phyloP scores from a whole-genome alignment of 805 yeast genomes.

The Wickerhamiella occidentalis region DNA sequence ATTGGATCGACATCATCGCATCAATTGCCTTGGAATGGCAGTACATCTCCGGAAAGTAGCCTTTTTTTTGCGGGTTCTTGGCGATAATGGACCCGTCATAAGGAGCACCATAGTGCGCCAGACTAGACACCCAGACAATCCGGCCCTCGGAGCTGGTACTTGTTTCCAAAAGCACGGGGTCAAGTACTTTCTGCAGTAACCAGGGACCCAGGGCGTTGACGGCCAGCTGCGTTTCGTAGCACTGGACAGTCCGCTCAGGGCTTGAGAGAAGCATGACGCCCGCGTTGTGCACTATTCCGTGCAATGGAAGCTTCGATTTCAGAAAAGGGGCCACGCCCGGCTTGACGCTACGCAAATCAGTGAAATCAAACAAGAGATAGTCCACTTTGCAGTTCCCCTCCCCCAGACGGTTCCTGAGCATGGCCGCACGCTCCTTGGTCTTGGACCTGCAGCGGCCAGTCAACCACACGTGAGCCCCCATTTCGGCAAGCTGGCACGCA shows the following conservation, averaged over 20 bases:
- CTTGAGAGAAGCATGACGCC: conserved; percentile 30
- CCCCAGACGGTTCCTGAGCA: conserved; percentile 23
- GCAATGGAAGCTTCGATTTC: conserved; percentile 23
- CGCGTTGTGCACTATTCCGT: conserved; percentile 35
- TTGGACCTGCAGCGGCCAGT: conserved; percentile 31
- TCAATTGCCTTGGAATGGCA: conserved; percentile 37
- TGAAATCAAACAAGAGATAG: conserved; percentile 18
- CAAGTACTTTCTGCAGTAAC: conserved; percentile 30
- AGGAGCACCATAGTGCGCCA: conserved; percentile 28
- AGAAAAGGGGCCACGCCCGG: conserved; percentile 29
- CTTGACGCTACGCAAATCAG: conserved; percentile 33
- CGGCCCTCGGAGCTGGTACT: conserved; percentile 30
- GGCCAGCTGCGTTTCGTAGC: conserved; percentile 37
- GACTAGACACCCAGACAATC: conserved; percentile 37
- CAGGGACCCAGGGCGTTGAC: conserved; percentile 38
- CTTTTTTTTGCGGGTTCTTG: conserved; percentile 26
- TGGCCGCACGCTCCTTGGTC: conserved; percentile 26
- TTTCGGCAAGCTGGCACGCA: conserved; percentile 7
- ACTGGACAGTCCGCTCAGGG: conserved; percentile 30
- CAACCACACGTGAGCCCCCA: conserved; percentile 30
- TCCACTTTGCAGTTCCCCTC: conserved; percentile 20
- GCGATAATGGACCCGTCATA: conserved; percentile 28
- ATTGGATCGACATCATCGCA: conserved; percentile 29
- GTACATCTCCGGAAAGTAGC: conserved; percentile 21
- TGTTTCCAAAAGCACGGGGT: conserved; percentile 27